These are phyloP conservation scores for Curvularia eragrostidis DNA, from an alignment of 2,329 filamentous ascomycete genomes.

Conservation along the genomic window DNA sequence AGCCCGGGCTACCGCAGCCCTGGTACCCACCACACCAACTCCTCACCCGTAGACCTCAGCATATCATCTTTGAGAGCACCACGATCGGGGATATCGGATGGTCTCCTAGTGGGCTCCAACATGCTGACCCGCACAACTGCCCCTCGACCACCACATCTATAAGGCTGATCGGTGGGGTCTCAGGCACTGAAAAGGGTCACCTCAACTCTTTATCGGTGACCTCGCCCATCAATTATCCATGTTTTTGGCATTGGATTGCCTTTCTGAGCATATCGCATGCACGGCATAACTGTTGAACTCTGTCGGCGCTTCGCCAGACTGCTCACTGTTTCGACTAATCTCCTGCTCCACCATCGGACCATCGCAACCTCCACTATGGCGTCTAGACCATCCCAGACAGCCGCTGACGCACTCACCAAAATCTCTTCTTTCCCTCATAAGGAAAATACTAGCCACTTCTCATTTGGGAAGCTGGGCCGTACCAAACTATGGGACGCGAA, in stretches of 20 bases:
- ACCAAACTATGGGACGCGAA: neutral
- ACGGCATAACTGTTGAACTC: conserved; percentile 20
- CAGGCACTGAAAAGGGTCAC: conserved; percentile 1
- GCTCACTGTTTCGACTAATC: conserved; percentile 25
- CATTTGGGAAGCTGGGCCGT: neutral
- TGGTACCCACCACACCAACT: conserved; percentile 25
- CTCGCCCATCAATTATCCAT: conserved; percentile 9
- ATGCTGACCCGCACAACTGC: conserved; percentile 5
- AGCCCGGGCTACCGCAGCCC: conserved; percentile 24
- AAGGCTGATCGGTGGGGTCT: conserved; percentile 4
- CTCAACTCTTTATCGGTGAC: conserved; percentile 4
- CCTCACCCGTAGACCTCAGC: conserved; percentile 17
- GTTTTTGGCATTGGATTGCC: conserved; percentile 10
- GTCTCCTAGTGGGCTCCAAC: conserved; percentile 6
- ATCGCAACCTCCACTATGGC: conserved; percentile 14
- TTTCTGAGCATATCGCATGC: conserved; percentile 11
- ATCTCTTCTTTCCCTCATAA: conserved; percentile 5
- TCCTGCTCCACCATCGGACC: conserved; percentile 1
- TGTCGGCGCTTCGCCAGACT: conserved; percentile 33
- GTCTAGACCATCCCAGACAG: conserved; percentile 25
- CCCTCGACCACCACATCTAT: neutral
- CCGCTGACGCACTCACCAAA: conserved; percentile 23
- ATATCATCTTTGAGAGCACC: conserved; percentile 18
- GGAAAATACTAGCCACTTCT: conserved; percentile 12
- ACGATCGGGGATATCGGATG: conserved; percentile 27